These are phyloP conservation scores for Metschnikowia cerradonensis DNA, from an alignment of 805 yeast genomes.

Conservation along the genomic window DNA sequence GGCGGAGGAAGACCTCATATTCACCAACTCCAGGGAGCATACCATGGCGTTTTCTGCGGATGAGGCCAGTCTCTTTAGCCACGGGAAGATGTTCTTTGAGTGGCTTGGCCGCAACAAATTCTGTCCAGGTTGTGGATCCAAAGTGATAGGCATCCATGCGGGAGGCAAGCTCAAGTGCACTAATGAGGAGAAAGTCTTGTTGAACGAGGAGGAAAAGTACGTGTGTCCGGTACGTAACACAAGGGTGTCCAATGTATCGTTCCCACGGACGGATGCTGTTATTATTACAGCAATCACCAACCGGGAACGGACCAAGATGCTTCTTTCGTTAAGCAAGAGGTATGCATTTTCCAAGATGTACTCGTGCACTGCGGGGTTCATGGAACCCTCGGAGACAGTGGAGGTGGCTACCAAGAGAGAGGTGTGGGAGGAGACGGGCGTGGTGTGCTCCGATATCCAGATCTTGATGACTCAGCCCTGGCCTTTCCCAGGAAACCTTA, in stretches of 20 bases:
- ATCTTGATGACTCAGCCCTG: slow-evolving; percentile 85
- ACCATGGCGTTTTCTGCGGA: slow-evolving; percentile 28
- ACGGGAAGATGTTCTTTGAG: slow-evolving; percentile 79
- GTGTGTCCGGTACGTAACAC: slow-evolving; percentile 37
- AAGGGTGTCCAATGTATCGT: slow-evolving; percentile 68
- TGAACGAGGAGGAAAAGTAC: slow-evolving; percentile 10
- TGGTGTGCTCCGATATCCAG: slow-evolving; percentile 51
- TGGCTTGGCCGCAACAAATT: slow-evolving; percentile 72
- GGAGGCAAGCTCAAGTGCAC: slow-evolving; percentile 44
- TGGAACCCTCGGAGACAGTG: slow-evolving; percentile 91
- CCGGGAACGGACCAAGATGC: slow-evolving; percentile 52
- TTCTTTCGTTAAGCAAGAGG: slow-evolving; percentile 69
- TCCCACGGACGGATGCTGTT: slow-evolving; percentile 91
- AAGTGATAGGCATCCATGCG: slow-evolving; percentile 57
- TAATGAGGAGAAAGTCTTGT: slow-evolving; percentile 11
- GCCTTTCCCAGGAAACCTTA: slow-evolving; percentile 93
- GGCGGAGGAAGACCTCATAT: slow-evolving; percentile 18
- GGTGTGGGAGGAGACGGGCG: slow-evolving; percentile 95
- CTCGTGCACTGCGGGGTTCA: slow-evolving; percentile 89
- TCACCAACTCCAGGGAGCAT: slow-evolving; percentile 35
- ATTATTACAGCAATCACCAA: slow-evolving; percentile 77
- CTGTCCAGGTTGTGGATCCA: slow-evolving; percentile 85
- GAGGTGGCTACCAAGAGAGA: slow-evolving; percentile 87
- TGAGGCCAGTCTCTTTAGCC: slow-evolving; percentile 70
- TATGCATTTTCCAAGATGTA: slow-evolving; percentile 56